Percentiles rank a stretch among this genome's conserved stretches.
Conservation (phyloP, 1,284 basidiomycete species). For the Melampsora larici-populina region DNA sequence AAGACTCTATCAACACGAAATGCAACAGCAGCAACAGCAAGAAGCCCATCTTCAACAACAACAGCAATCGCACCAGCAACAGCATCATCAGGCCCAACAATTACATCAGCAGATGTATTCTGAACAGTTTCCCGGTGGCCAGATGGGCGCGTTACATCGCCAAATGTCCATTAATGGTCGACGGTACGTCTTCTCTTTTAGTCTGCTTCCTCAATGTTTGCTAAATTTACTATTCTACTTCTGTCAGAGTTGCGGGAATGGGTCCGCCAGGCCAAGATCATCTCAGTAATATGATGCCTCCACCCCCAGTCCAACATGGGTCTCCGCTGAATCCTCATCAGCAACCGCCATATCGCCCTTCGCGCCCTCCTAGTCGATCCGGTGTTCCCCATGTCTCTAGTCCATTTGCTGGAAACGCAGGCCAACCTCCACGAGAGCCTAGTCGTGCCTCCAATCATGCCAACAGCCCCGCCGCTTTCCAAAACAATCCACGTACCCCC, state of each 20-base stretch:
- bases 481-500: conserved; percentile 32
- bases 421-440: conserved; percentile 36
- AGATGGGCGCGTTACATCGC: conserved; percentile 20
- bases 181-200: conserved; percentile 25
- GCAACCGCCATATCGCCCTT: conserved; percentile 28
- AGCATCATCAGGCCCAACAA: conserved; percentile 32
- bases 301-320: conserved; percentile 18
- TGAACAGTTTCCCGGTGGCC: conserved; percentile 26
- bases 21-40: neutral
- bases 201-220: neutral
- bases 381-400: conserved; percentile 17
- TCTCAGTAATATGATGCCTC: conserved; percentile 28
- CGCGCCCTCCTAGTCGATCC: conserved; percentile 38
- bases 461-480: conserved; percentile 25
- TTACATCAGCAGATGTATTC: conserved; percentile 31
- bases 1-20: no score
- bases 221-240: neutral
- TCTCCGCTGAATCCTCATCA: conserved; percentile 25
- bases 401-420: conserved; percentile 16
- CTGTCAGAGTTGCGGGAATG: conserved; percentile 15
- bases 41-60: conserved; percentile 28
- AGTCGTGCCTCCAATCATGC: conserved; percentile 31
- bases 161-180: conserved; percentile 29
- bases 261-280: conserved; percentile 31
- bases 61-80: conserved; percentile 3